These are phyloP conservation scores for Paecilomyces dactylethromorphus DNA, from an alignment of 2,329 filamentous ascomycete genomes.

Conservation along the genomic window DNA sequence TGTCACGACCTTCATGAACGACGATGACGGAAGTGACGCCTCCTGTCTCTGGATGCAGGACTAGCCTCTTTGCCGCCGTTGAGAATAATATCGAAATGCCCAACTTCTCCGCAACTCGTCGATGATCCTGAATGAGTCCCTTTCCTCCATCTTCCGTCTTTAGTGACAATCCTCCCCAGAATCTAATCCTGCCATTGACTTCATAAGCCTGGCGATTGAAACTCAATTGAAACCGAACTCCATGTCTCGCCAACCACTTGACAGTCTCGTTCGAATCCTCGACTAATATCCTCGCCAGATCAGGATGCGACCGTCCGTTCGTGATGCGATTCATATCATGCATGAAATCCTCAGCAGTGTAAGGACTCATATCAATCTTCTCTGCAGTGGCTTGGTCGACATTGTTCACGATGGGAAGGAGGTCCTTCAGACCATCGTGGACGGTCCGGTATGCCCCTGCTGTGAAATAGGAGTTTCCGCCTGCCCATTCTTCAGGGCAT, in stretches of 20 bases:
- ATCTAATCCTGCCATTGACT: constrained; percentile 54
- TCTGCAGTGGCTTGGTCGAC: constrained; percentile 39
- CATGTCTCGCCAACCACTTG: constrained; percentile 51
- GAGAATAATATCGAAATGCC: too few species aligned
- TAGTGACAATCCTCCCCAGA: constrained; percentile 61
- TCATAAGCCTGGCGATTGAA: constrained; percentile 63
- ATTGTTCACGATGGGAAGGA: constrained; percentile 58
- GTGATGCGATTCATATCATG: constrained; percentile 54
- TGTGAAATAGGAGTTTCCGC: constrained; percentile 61
- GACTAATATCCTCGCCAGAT: constrained; percentile 45
- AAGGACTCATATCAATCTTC: constrained; percentile 53
- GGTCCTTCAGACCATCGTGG: constrained; percentile 49
- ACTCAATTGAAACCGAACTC: constrained; percentile 52
- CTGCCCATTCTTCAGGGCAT: constrained; percentile 52
- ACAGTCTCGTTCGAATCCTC: constrained; percentile 45
- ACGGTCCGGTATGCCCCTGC: constrained; percentile 57
- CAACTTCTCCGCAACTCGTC: constrained; percentile 40
- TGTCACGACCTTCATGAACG: too few species aligned
- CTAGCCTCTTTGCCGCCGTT: too few species aligned
- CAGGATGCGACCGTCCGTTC: constrained; percentile 45
- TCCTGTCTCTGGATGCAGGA: constrained; percentile 11
- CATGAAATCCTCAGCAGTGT: constrained; percentile 49
- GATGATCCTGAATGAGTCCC: constrained; percentile 48
- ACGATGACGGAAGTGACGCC: too few species aligned
- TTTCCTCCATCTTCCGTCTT: constrained; percentile 56